Percentiles rank a stretch among this genome's conserved stretches.
phyloP scores from a whole-genome alignment of 257 asterid genomes.

The Nemophila menziesii region DNA sequence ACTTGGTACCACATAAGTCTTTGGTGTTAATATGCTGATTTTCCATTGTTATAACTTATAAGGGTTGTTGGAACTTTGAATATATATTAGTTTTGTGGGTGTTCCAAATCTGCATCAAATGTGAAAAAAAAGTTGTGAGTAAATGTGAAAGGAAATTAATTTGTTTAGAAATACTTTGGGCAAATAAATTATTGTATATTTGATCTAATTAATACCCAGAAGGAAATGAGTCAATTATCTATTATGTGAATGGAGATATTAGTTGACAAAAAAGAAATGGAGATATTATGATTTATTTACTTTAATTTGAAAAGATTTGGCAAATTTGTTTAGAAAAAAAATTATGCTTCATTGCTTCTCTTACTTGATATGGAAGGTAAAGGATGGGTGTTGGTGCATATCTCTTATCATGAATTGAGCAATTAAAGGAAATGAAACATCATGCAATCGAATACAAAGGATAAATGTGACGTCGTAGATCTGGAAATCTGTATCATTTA shows the following conservation, averaged over 20 bases:
- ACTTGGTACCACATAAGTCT: background rate
- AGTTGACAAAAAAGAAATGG: too few species aligned
- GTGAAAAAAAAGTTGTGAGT: too few species aligned
- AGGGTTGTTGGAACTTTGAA: background rate
- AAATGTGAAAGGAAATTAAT: too few species aligned
- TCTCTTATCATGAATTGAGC: slow-evolving; percentile 14
- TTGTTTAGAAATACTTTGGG: too few species aligned
- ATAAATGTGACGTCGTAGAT: background rate
- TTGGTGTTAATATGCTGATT: background rate
- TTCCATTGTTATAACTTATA: background rate
- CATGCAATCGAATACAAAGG: background rate
- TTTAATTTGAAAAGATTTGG: background rate
- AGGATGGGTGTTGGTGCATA: slow-evolving; percentile 9
- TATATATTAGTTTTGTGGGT: too few species aligned
- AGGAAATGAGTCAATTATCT: too few species aligned
- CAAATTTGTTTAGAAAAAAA: background rate
- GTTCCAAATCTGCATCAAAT: too few species aligned
- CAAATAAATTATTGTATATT: too few species aligned
- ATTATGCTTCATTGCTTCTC: background rate
- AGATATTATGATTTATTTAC: too few species aligned
- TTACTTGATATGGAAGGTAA: slow-evolving; percentile 8
- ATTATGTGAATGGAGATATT: too few species aligned
- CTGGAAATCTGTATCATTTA: background rate
- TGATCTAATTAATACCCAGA: too few species aligned
- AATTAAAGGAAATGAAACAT: slow-evolving; percentile 3